Evolutionary conservation across 2,329 filamentous ascomycete species (phyloP), one percentile per base, ranked within the genome.

Genomic region (Blumeria hordei): DNA sequence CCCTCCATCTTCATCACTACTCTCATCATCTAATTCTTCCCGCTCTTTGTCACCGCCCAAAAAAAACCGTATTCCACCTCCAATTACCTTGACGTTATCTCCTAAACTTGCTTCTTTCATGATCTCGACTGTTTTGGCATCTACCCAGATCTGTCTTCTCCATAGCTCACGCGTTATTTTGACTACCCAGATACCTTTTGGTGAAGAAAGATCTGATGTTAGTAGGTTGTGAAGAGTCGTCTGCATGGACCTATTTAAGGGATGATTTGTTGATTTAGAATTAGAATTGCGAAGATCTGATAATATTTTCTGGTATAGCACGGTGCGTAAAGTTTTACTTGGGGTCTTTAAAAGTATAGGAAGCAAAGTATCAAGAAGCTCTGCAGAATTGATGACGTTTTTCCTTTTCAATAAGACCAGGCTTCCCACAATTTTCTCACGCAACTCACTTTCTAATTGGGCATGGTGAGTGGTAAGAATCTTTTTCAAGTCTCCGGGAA

Each of bases 81-180:
- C 73, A 32, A 92, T 78, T 3, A 96, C 88, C 70, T 98, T 98
- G 62, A 93, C 86, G 62, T 95, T 94, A 54, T 94, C 83, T 3
- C 86, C 80, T 56, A 98, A 70, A 55, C 83, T 81, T 0, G 90
- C 88, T 69, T 94, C 85, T 69, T 94, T 94, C 88, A 98, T 96
- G 60, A 96, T 85, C 64, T 94, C 88, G n/a, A 96, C 92, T 0
- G 90, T 81, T 67, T 88, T 92, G 1, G 88, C 78, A 63, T 98
- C 92, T 9, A 85, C 87, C 92, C 92, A 98, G 59, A 96, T 81
- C 62, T 95, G 88, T 50, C 90, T 78, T 69, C 88, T 94, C 92
- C 92, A 98, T 64, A 98, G 72, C 70, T 98, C 92, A 58, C 90
- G 77, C 3, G 88, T 94, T 59, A 98, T 77, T 68, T 95, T 95